These are phyloP conservation scores for Lachnellula arida DNA, from an alignment of 2,329 filamentous ascomycete genomes.

Conservation along the genomic window DNA sequence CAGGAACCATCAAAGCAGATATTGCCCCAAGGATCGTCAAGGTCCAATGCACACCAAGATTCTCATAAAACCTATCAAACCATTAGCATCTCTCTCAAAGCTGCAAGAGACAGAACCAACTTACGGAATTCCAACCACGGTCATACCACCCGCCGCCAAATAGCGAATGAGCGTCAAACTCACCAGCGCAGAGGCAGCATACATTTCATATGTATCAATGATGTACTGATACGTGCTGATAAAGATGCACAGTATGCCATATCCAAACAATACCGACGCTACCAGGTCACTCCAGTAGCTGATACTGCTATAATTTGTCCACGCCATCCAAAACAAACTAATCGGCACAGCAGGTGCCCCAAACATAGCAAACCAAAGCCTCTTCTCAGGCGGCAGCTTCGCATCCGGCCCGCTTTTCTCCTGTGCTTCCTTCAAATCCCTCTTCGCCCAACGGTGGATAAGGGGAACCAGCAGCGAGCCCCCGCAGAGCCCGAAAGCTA, in stretches of 20 bases:
- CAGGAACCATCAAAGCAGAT: constrained; percentile 16
- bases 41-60: constrained; percentile 36
- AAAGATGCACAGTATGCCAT: constrained; percentile 38
- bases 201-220: constrained; percentile 36
- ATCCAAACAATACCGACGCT: constrained; percentile 37
- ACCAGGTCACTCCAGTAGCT: constrained; percentile 39
- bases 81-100: no score
- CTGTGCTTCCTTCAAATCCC: constrained; percentile 7
- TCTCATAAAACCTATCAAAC: constrained; percentile 31
- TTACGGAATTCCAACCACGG: constrained; percentile 24
- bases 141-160: constrained; percentile 35
- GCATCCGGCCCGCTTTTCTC: constrained; percentile 8
- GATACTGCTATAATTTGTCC: constrained; percentile 28
- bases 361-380: constrained; percentile 18
- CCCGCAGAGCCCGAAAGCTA: constrained; percentile 36
- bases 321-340: constrained; percentile 20
- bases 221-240: constrained; percentile 42
- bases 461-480: constrained; percentile 32
- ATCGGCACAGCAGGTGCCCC: constrained; percentile 15
- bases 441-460: constrained; percentile 31
- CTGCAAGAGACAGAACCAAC: background rate
- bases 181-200: constrained; percentile 35
- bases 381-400: constrained; percentile 23
- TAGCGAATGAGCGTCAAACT: constrained; percentile 38
- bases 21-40: constrained; percentile 35